Conservation (phyloP, 352 stramenopile species). For the Globisporangium heterothallicum region DNA sequence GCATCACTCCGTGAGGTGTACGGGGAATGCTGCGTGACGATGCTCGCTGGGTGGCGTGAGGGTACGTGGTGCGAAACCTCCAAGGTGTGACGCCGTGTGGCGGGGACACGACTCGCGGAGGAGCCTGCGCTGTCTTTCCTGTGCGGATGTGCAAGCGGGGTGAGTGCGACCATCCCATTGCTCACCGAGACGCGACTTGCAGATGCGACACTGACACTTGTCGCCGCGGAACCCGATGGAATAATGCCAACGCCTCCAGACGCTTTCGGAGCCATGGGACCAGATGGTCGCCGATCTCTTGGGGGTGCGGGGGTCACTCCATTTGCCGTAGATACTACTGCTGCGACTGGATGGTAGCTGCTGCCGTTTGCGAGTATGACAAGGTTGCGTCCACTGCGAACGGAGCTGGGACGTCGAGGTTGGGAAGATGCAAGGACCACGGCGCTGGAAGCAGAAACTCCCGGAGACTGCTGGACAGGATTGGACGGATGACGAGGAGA, state of each 20-base stretch:
- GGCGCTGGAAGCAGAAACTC: constrained; percentile 1
- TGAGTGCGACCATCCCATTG: constrained; percentile 33
- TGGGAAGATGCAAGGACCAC: not conserved
- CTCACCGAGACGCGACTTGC: constrained; percentile 22
- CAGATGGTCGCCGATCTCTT: constrained; percentile 2
- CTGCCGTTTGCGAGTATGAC: constrained; percentile 26
- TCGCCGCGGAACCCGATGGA: too few relatives aligned
- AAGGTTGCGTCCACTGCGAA: constrained; percentile 43
- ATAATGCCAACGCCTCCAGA: not conserved
- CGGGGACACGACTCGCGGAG: too few relatives aligned
- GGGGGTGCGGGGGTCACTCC: constrained; percentile 3
- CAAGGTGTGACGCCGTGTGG: constrained; percentile 16
- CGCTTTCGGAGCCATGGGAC: not conserved
- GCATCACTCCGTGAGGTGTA: too few relatives aligned
- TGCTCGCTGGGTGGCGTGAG: not conserved
- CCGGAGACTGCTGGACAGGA: constrained; percentile 8
- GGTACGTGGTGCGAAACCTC: constrained; percentile 5
- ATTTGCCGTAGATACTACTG: not conserved
- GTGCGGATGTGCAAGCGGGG: constrained; percentile 14
- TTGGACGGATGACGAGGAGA: constrained; percentile 14
- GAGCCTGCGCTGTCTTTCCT: too few relatives aligned
- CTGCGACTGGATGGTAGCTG: not conserved
- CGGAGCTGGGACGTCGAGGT: constrained; percentile 31
- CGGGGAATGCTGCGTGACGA: too few relatives aligned
- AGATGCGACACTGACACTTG: too few relatives aligned